phyloP scores from a whole-genome alignment of 2,329 filamentous ascomycete genomes.

The Dactylonectria estremocensis region DNA sequence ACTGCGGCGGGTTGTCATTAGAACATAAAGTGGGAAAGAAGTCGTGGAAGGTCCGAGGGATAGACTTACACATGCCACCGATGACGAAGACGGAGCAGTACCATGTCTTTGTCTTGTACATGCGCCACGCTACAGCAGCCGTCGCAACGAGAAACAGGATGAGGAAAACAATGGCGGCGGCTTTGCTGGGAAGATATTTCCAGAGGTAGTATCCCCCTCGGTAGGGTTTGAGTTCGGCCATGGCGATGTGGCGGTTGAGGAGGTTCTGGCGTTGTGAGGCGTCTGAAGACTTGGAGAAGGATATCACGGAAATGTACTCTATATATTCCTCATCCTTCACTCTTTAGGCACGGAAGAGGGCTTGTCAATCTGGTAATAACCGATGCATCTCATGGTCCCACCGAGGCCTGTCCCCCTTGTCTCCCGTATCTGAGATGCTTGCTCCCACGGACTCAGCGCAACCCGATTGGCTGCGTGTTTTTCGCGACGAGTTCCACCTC shows the following conservation, averaged over 20 bases:
- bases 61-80: not conserved
- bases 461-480: not conserved
- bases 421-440: not conserved
- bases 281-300: not conserved
- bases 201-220: constrained; percentile 19
- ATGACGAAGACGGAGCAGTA: constrained; percentile 3
- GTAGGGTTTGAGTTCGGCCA: not conserved
- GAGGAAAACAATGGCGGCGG: constrained; percentile 1
- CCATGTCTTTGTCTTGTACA: constrained; percentile 10
- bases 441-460: not conserved
- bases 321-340: no score
- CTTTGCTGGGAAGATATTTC: not conserved
- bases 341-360: not conserved
- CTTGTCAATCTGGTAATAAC: not conserved
- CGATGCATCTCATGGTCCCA: not conserved
- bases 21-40: not conserved
- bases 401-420: not conserved
- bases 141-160: not conserved
- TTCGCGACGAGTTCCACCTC: not conserved
- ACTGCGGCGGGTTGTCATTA: not conserved
- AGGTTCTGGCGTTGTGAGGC: not conserved
- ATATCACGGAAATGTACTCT: not conserved
- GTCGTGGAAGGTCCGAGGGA: not conserved
- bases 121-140: not conserved
- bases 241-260: not conserved